phyloP scores from a whole-genome alignment of 2,329 filamentous ascomycete genomes.

The Xylariales sp. region DNA sequence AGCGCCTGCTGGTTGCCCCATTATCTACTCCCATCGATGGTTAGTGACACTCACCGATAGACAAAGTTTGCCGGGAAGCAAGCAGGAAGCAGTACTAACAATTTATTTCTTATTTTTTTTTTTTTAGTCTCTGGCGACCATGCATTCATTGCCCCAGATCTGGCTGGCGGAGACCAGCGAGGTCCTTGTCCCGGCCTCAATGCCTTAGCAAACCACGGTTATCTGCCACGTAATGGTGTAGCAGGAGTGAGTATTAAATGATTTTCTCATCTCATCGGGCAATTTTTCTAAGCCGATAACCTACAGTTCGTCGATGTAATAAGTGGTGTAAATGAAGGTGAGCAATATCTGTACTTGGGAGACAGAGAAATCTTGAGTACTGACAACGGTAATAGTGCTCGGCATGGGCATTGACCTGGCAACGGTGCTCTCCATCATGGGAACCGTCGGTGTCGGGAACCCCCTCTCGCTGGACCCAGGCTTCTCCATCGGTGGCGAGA shows the following conservation, averaged over 20 bases:
- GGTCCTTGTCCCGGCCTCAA: constrained; percentile 6
- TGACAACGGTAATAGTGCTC: too few species aligned
- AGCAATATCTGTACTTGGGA: too few species aligned
- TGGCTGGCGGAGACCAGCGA: constrained; percentile 2
- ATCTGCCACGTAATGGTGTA: constrained; percentile 3
- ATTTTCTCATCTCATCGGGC: too few species aligned
- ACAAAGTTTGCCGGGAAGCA: too few species aligned
- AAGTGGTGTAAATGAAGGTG: too few species aligned
- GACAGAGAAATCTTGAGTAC: too few species aligned
- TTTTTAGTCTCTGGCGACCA: too few species aligned
- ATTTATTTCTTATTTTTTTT: too few species aligned
- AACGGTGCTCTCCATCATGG: constrained; percentile 34
- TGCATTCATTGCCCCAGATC: constrained; percentile 1
- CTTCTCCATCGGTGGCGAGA: constrained; percentile 35
- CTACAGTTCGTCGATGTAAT: too few species aligned
- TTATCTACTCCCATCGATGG: constrained; percentile 12
- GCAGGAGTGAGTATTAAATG: not conserved
- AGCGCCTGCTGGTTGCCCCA: constrained; percentile 12
- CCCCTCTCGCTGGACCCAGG: constrained; percentile 24
- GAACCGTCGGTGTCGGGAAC: constrained; percentile 38
- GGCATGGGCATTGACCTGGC: constrained; percentile 38
- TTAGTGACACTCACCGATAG: not conserved
- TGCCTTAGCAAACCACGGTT: constrained; percentile 5
- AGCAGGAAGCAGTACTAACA: too few species aligned
- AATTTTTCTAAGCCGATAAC: too few species aligned